Conservation (phyloP, 106 monocot species). For the Iris macrosiphon region DNA sequence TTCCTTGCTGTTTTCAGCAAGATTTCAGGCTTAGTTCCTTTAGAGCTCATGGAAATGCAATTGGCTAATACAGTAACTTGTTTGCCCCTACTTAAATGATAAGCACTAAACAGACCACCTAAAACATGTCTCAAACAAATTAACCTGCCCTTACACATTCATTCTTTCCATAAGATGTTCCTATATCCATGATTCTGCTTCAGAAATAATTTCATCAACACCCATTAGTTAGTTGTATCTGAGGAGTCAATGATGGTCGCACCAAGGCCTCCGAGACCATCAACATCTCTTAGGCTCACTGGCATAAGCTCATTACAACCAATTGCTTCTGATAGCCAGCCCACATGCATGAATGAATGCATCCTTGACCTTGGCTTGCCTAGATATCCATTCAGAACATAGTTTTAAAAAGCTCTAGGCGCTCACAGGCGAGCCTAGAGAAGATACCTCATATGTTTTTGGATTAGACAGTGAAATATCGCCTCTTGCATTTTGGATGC, state of each 20-base stretch:
- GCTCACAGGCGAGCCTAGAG: too few relatives aligned
- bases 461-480: too few relatives aligned
- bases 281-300: slow-evolving; percentile 51
- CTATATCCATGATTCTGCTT: slow-evolving; percentile 78
- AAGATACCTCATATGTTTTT: too few relatives aligned
- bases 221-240: slow-evolving; percentile 96
- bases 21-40: slow-evolving; percentile 40
- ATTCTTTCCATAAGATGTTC: slow-evolving; percentile 60
- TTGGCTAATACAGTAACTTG: not conserved
- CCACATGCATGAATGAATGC: slow-evolving; percentile 94
- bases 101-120: slow-evolving; percentile 93
- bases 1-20: slow-evolving; percentile 52
- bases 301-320: slow-evolving; percentile 98
- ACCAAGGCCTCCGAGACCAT: slow-evolving; percentile 89
- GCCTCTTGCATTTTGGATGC: too few relatives aligned
- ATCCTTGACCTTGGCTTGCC: slow-evolving; percentile 72
- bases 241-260: slow-evolving; percentile 83
- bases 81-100: slow-evolving; percentile 57
- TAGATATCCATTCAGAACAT: slow-evolving; percentile 35
- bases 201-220: slow-evolving; percentile 53
- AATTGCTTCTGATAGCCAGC: slow-evolving; percentile 67
- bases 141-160: slow-evolving; percentile 74
- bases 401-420: too few relatives aligned
- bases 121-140: slow-evolving; percentile 95
- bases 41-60: slow-evolving; percentile 15